Percentiles rank a stretch among this genome's conserved stretches.
Evolutionary conservation across 2,329 filamentous ascomycete genomes (phyloP).

Genomic region (Emmonsiellopsis sp.): DNA sequence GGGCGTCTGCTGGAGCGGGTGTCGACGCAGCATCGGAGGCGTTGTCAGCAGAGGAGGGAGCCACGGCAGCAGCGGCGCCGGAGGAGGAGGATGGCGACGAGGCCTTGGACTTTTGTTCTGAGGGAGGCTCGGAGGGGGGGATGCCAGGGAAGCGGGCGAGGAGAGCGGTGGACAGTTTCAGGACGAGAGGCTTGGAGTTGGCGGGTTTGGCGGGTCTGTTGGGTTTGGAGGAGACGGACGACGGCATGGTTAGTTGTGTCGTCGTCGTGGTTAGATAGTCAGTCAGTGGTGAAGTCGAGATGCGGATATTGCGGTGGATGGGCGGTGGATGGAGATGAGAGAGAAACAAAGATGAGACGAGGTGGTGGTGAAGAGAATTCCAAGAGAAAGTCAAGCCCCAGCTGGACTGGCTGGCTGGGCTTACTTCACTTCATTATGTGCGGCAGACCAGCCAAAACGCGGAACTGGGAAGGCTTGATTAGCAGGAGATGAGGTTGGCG

Average conservation of each 20-base stretch:
- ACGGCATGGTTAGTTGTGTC: background rate
- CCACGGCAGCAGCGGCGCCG: conserved; percentile 18
- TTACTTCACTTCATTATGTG: too few species aligned
- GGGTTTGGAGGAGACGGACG: background rate
- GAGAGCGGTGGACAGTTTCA: conserved; percentile 30
- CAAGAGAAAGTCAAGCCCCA: too few species aligned
- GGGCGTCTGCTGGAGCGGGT: conserved; percentile 31
- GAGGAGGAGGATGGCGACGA: conserved; percentile 30
- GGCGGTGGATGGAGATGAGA: background rate
- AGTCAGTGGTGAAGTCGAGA: conserved; percentile 9
- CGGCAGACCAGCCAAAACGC: too few species aligned
- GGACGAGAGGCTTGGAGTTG: conserved; percentile 24
- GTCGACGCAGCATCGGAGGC: conserved; percentile 31
- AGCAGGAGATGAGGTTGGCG: too few species aligned
- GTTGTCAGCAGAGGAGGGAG: conserved; percentile 32
- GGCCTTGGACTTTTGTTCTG: conserved; percentile 20
- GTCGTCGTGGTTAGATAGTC: background rate
- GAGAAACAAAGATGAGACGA: too few species aligned
- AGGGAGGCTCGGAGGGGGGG: conserved; percentile 8
- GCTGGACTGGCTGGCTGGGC: too few species aligned
- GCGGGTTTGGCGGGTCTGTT: conserved; percentile 7
- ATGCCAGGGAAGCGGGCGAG: conserved; percentile 27
- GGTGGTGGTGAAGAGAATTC: background rate
- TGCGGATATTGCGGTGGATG: conserved; percentile 7
- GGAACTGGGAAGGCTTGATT: too few species aligned